Conservation (phyloP, 768 basidiomycete species). For the Rhodosporidiobolus odoratus region DNA sequence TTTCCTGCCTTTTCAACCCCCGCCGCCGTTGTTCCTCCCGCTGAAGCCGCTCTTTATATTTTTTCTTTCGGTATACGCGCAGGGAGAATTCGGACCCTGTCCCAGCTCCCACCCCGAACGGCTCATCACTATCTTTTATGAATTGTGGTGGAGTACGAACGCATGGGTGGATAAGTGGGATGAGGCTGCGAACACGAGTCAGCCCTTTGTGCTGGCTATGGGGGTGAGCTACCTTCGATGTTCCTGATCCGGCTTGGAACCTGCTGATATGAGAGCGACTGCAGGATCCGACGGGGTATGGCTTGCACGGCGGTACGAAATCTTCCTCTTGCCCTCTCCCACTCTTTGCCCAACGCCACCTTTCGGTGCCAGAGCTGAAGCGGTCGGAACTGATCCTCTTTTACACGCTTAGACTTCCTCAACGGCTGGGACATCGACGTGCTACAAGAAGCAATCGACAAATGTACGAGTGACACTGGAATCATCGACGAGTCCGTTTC, state of each 20-base stretch:
- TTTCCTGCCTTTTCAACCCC: background rate
- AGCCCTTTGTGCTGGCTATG: conserved; percentile 24
- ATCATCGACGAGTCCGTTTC: conserved; percentile 15
- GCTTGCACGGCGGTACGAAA: conserved; percentile 7
- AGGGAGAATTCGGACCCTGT: conserved; percentile 4
- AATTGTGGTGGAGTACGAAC: conserved; percentile 21
- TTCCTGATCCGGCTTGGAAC: too few species aligned
- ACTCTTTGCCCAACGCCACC: too few species aligned
- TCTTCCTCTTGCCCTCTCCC: background rate
- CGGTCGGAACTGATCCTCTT: too few species aligned
- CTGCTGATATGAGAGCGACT: too few species aligned
- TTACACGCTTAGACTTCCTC: background rate
- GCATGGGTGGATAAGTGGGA: conserved; percentile 16
- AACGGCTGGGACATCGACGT: conserved; percentile 35
- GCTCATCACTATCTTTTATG: conserved; percentile 14
- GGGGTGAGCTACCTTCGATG: background rate
- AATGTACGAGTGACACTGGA: conserved; percentile 33
- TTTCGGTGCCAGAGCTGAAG: too few species aligned
- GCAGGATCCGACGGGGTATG: conserved; percentile 34
- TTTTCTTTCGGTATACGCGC: too few species aligned
- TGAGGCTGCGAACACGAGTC: conserved; percentile 4
- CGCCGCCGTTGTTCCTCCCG: background rate
- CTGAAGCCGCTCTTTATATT: background rate
- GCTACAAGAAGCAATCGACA: conserved; percentile 32
- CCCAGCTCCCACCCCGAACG: conserved; percentile 29